Evolutionary conservation across 805 yeast species (phyloP).

Genomic region (Cyberlindnera saturnus): DNA sequence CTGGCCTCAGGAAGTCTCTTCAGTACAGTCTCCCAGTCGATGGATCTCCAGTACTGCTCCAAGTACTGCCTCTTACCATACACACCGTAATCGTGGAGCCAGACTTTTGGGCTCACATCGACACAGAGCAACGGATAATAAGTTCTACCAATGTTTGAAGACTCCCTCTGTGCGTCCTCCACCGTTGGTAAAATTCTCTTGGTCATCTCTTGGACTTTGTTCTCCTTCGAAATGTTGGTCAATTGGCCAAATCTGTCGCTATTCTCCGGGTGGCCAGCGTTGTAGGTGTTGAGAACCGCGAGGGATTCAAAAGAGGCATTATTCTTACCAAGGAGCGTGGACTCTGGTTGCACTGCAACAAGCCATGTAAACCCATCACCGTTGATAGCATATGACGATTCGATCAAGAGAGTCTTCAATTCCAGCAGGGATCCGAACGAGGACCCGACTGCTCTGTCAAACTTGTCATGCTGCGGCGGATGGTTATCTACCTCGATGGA

Average conservation of each 20-base stretch:
- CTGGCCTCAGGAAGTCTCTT: slow-evolving; percentile 14
- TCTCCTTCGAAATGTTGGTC: slow-evolving; percentile 15
- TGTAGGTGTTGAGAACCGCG: slow-evolving; percentile 76
- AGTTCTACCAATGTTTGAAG: slow-evolving; percentile 16
- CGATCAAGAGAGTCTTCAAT: slow-evolving; percentile 62
- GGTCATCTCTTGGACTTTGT: slow-evolving; percentile 5
- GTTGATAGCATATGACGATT: slow-evolving; percentile 63
- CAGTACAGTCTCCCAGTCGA: slow-evolving; percentile 66
- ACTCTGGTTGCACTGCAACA: slow-evolving; percentile 44
- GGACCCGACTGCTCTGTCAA: neutral
- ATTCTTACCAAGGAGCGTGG: slow-evolving; percentile 11
- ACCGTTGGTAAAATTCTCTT: slow-evolving; percentile 18
- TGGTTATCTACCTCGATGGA: slow-evolving; percentile 27
- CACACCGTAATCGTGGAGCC: slow-evolving; percentile 70
- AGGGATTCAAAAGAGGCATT: slow-evolving; percentile 36
- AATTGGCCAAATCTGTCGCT: slow-evolving; percentile 44
- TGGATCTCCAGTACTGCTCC: slow-evolving; percentile 60
- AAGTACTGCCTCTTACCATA: slow-evolving; percentile 63
- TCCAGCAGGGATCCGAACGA: slow-evolving; percentile 68
- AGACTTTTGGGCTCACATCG: slow-evolving; percentile 67
- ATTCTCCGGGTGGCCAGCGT: slow-evolving; percentile 79
- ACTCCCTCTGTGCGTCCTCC: slow-evolving; percentile 34
- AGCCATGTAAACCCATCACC: slow-evolving; percentile 95
- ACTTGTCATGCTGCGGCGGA: slow-evolving; percentile 28
- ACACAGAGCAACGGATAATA: slow-evolving; percentile 61